phyloP scores from a whole-genome alignment of 2,329 filamentous ascomycete species.

The Pseudonectria buxi region DNA sequence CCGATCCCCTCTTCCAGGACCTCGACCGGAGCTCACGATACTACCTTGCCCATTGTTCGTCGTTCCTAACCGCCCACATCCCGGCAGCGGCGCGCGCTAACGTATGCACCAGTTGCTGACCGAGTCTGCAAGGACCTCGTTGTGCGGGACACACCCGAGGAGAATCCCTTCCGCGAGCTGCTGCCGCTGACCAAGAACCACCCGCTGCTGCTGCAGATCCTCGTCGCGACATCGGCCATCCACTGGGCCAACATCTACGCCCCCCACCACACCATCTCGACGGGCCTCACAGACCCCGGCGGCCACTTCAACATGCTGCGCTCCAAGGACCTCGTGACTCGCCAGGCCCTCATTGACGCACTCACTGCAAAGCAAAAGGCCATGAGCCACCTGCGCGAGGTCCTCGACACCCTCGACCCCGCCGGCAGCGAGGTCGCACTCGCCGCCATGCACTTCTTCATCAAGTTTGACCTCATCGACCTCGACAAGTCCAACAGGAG shows the following conservation, averaged over 20 bases:
- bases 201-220: conserved; percentile 40
- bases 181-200: conserved; percentile 40
- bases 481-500: conserved; percentile 34
- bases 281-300: conserved; percentile 27
- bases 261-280: conserved; percentile 25
- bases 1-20: conserved; percentile 51
- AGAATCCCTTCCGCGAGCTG: conserved; percentile 43
- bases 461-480: conserved; percentile 46
- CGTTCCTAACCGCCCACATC: too few relatives aligned
- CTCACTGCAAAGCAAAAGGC: conserved; percentile 41
- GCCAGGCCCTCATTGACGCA: conserved; percentile 39
- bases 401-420: conserved; percentile 33
- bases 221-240: conserved; percentile 42
- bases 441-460: conserved; percentile 43
- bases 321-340: conserved; percentile 31
- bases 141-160: conserved; percentile 37
- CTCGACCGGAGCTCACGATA: conserved; percentile 38
- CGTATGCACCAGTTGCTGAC: conserved; percentile 31
- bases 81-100: conserved; percentile 16
- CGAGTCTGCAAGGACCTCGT: conserved; percentile 50
- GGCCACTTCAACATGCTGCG: conserved; percentile 31
- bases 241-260: conserved; percentile 41
- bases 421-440: conserved; percentile 40
- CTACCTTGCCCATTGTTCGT: conserved; percentile 45
- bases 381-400: conserved; percentile 35